Conservation (phyloP, 2,329 filamentous ascomycete species). For the Trichoderma gracile region DNA sequence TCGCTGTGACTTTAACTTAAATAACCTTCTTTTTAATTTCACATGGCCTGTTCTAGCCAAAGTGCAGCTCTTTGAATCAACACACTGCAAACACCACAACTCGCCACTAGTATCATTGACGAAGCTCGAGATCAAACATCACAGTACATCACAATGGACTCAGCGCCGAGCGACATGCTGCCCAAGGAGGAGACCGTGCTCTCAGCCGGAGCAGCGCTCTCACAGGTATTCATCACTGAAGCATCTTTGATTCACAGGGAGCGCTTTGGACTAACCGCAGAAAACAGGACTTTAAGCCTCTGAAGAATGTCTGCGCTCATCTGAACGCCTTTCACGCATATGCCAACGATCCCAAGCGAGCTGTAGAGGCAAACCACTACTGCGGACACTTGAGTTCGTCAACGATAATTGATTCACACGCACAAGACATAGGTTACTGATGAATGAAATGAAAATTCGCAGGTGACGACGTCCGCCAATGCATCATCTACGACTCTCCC, state of each 20-base stretch:
- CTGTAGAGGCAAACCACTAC: constrained; percentile 81
- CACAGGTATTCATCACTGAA: constrained; percentile 47
- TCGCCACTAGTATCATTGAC: background rate
- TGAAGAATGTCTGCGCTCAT: constrained; percentile 77
- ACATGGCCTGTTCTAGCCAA: background rate
- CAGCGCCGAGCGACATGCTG: constrained; percentile 48
- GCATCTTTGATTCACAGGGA: background rate
- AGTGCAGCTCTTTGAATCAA: background rate
- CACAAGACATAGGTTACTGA: background rate
- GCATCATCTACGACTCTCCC: constrained; percentile 77
- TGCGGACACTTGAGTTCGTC: constrained; percentile 67
- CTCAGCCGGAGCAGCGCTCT: constrained; percentile 60
- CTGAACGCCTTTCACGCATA: constrained; percentile 87
- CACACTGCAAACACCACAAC: background rate
- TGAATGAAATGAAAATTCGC: constrained; percentile 27
- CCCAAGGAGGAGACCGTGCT: constrained; percentile 59
- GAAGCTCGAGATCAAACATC: too few species aligned
- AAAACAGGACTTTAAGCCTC: constrained; percentile 63
- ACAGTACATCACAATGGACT: background rate
- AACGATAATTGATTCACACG: constrained; percentile 43
- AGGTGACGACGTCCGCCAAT: constrained; percentile 70
- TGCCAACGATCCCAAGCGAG: constrained; percentile 66
- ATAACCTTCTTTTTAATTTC: background rate
- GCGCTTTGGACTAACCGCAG: background rate
- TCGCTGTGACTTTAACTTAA: background rate